phyloP scores from a whole-genome alignment of 148 eudicot genomes.

The Nepenthes gracilis region DNA sequence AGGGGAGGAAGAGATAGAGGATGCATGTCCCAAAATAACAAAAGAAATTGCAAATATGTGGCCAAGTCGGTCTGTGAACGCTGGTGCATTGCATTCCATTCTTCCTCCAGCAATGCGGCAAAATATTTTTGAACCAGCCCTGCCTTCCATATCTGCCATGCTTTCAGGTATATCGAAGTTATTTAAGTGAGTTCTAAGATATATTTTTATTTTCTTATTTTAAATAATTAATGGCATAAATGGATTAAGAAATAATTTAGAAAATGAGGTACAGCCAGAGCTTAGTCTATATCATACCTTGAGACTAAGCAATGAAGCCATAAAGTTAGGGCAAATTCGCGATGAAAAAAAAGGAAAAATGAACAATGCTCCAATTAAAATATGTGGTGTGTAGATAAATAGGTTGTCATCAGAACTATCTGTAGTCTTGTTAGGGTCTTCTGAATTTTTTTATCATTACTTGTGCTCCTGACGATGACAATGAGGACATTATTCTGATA shows the following conservation, averaged over 20 bases:
- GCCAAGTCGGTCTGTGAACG: conserved; percentile 46
- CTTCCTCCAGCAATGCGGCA: conserved; percentile 75
- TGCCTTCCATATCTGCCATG: conserved; percentile 81
- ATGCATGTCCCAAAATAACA: conserved; percentile 40
- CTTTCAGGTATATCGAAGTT: conserved; percentile 48
- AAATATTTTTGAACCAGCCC: conserved; percentile 63
- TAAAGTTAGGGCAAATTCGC: too few species aligned
- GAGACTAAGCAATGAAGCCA: conserved; percentile 9
- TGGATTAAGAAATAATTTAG: neutral
- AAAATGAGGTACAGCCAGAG: conserved; percentile 9
- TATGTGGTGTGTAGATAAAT: neutral
- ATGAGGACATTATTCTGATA: conserved; percentile 96
- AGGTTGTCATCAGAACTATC: conserved; percentile 22
- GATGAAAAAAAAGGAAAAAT: too few species aligned
- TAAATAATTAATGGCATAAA: conserved; percentile 1
- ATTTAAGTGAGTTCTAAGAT: neutral
- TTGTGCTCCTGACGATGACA: conserved; percentile 70
- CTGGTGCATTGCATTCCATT: conserved; percentile 51
- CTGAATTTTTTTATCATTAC: conserved; percentile 65
- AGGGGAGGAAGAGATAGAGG: conserved; percentile 74
- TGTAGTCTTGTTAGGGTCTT: conserved; percentile 48
- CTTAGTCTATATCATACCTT: conserved; percentile 7
- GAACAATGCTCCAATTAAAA: too few species aligned
- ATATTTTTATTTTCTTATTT: conserved; percentile 3
- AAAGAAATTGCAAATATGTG: conserved; percentile 43